These are phyloP conservation scores for Quercus phellos DNA, from an alignment of 331 rosid species.

Conservation along the genomic window DNA sequence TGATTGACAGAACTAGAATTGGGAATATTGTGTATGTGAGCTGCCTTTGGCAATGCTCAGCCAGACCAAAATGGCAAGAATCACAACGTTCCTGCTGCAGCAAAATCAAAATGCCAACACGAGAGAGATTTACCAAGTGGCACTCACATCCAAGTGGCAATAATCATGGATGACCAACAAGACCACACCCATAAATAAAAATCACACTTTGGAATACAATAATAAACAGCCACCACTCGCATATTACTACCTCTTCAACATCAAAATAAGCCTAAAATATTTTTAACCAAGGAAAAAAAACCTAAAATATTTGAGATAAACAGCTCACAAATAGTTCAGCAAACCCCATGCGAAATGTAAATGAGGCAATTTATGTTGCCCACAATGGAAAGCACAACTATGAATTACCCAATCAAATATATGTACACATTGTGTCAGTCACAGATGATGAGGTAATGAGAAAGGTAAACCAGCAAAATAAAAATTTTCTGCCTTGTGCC, in stretches of 20 bases:
- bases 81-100: not conserved
- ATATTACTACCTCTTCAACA: slow-evolving; percentile 21
- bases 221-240: slow-evolving; percentile 15
- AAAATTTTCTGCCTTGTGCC: slow-evolving; percentile 21
- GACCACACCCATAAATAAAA: not conserved
- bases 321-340: slow-evolving; percentile 1
- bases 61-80: not conserved
- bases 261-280: slow-evolving; percentile 25
- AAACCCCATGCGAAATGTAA: not conserved
- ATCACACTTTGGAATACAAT: slow-evolving; percentile 1
- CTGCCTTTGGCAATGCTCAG: not conserved
- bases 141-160: not conserved
- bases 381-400: slow-evolving; percentile 26
- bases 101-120: not conserved
- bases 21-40: not conserved
- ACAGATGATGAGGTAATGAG: slow-evolving; percentile 16
- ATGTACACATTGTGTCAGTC: slow-evolving; percentile 42
- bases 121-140: not conserved
- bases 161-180: not conserved
- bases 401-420: slow-evolving; percentile 42
- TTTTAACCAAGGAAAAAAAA: slow-evolving; percentile 8
- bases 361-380: slow-evolving; percentile 25
- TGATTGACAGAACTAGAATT: too few relatives aligned
- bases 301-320: slow-evolving; percentile 26
- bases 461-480: not conserved